Evolutionary conservation across 2,329 filamentous ascomycete species (phyloP).

Genomic region (Pseudocercospora eumusae): DNA sequence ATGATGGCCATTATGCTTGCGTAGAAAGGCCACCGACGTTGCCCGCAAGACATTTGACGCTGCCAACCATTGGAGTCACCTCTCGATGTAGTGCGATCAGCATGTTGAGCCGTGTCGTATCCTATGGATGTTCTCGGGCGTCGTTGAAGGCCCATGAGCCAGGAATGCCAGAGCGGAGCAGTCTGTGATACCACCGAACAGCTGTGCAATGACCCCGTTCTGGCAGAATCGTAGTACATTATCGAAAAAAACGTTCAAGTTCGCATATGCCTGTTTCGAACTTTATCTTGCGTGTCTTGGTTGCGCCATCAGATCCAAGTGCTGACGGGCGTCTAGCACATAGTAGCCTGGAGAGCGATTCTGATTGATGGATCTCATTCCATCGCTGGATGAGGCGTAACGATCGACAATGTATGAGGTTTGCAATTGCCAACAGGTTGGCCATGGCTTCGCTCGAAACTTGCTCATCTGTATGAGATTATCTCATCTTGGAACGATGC

Average conservation of each 20-base stretch:
- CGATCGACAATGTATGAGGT: background rate
- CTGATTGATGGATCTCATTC: background rate
- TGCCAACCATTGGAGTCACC: background rate
- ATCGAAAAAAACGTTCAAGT: background rate
- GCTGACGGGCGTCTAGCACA: background rate
- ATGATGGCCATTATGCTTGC: background rate
- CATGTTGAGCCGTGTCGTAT: background rate
- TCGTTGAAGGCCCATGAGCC: background rate
- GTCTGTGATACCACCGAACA: background rate
- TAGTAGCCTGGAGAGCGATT: background rate
- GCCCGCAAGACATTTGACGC: background rate
- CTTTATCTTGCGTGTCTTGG: background rate
- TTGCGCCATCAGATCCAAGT: background rate
- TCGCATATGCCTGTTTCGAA: background rate
- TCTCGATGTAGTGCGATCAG: background rate
- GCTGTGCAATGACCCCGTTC: background rate
- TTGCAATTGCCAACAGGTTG: too few species aligned
- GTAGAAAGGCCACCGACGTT: background rate
- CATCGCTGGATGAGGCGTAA: background rate
- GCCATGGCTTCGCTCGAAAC: too few species aligned
- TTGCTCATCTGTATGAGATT: too few species aligned
- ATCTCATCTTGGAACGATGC: too few species aligned
- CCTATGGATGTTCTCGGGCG: background rate
- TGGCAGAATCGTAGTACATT: background rate
- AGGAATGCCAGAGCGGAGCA: background rate